These are phyloP conservation scores for Eremothecium sinecaudum DNA, from an alignment of 1,139 yeast species.

Conservation along the genomic window DNA sequence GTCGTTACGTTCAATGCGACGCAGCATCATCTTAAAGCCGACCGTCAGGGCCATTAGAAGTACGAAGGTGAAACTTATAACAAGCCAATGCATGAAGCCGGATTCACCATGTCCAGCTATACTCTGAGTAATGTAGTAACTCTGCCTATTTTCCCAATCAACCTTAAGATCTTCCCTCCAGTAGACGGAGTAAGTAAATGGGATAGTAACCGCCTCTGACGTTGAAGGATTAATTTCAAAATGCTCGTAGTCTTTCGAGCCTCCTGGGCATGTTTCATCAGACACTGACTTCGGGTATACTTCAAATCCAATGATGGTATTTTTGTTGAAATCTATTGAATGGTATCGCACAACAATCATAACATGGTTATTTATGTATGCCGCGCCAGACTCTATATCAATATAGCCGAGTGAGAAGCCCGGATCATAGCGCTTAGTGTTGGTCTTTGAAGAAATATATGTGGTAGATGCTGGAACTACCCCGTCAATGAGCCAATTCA, in stretches of 20 bases:
- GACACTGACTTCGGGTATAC: conserved; percentile 78
- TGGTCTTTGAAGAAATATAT: conserved; percentile 51
- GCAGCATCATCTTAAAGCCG: too few relatives aligned
- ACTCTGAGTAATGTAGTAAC: conserved; percentile 40
- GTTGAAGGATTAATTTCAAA: conserved; percentile 39
- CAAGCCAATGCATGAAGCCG: too few relatives aligned
- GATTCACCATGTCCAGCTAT: too few relatives aligned
- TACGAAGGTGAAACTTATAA: too few relatives aligned
- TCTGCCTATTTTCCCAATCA: conserved; percentile 68
- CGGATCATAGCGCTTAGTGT: conserved; percentile 65
- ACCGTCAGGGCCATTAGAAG: too few relatives aligned
- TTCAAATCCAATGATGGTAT: conserved; percentile 80
- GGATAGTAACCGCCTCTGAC: conserved; percentile 38
- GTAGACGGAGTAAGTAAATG: conserved; percentile 77
- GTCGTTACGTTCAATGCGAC: too few relatives aligned
- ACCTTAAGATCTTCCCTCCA: conserved; percentile 76
- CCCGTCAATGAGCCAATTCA: conserved; percentile 77
- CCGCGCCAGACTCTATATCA: conserved; percentile 39
- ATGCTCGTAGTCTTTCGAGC: conserved; percentile 47
- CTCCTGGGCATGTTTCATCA: conserved; percentile 61
- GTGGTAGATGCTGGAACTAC: conserved; percentile 81
- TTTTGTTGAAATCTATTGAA: conserved; percentile 39
- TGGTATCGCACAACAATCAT: conserved; percentile 74
- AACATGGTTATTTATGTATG: conserved; percentile 68
- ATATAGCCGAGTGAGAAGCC: conserved; percentile 81